Evolutionary conservation across 2,329 filamentous ascomycete genomes (phyloP).

Genomic region (Pseudogymnoascus sp.): DNA sequence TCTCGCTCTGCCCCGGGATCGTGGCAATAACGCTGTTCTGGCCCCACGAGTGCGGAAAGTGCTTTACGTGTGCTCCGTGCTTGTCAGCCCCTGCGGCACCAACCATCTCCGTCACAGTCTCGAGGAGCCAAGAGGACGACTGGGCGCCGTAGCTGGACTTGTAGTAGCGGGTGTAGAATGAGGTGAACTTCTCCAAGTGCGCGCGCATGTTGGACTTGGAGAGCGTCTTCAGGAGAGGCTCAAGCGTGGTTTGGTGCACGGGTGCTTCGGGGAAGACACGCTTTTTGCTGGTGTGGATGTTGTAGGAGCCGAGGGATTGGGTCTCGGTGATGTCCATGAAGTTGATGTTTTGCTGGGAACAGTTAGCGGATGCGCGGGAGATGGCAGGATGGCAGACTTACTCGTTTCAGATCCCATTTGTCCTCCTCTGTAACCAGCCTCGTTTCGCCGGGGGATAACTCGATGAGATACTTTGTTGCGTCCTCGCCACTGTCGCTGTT

Average conservation of each 20-base stretch:
- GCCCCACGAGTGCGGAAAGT: slow-evolving; percentile 76
- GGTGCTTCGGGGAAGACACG: slow-evolving; percentile 59
- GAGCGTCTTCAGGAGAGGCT: slow-evolving; percentile 57
- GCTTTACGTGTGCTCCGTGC: slow-evolving; percentile 57
- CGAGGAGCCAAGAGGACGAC: slow-evolving; percentile 80
- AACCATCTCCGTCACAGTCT: slow-evolving; percentile 64
- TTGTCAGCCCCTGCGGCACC: slow-evolving; percentile 59
- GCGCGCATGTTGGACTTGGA: slow-evolving; percentile 66
- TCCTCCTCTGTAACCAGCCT: slow-evolving; percentile 87
- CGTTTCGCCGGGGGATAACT: slow-evolving; percentile 74
- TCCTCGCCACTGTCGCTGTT: slow-evolving; percentile 28
- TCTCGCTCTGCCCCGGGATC: slow-evolving; percentile 76
- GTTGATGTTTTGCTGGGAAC: slow-evolving; percentile 62
- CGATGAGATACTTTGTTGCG: slow-evolving; percentile 61
- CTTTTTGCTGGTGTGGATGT: slow-evolving; percentile 33
- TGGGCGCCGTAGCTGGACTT: slow-evolving; percentile 69
- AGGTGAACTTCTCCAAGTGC: slow-evolving; percentile 69
- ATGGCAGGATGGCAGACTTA: slow-evolving; percentile 36
- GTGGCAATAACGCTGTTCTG: slow-evolving; percentile 87
- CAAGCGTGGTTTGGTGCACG: slow-evolving; percentile 55
- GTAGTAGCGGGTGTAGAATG: slow-evolving; percentile 76
- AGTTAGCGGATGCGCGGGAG: slow-evolving; percentile 14
- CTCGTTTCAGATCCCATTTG: slow-evolving; percentile 83
- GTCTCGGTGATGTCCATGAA: slow-evolving; percentile 94
- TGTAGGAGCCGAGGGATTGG: slow-evolving; percentile 49